phyloP scores from a whole-genome alignment of 169 alveolate species.

The Plasmodium ovale region DNA sequence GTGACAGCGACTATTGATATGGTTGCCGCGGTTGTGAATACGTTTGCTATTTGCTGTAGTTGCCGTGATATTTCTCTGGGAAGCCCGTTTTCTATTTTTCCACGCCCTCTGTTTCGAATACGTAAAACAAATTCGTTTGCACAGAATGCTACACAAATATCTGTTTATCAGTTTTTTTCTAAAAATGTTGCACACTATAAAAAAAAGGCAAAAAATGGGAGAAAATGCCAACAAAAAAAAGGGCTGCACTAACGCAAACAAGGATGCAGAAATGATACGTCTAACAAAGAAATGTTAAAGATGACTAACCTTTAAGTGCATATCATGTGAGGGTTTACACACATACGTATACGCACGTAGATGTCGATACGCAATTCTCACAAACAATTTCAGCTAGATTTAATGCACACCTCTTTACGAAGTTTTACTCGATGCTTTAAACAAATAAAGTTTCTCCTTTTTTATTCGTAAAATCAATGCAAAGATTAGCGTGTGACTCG shows the following conservation, averaged over 20 bases:
- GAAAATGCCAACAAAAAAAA: not conserved
- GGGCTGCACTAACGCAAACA: not conserved
- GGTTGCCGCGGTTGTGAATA: too few relatives aligned
- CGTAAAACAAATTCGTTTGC: not conserved
- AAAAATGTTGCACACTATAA: not conserved
- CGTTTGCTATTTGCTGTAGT: too few relatives aligned
- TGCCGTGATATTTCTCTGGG: not conserved
- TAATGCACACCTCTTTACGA: constrained; percentile 8
- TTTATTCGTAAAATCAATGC: not conserved
- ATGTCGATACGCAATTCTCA: not conserved
- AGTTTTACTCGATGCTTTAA: not conserved
- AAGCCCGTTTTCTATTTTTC: not conserved
- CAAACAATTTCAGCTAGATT: not conserved
- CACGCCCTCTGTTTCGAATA: not conserved
- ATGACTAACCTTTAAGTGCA: not conserved
- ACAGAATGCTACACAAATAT: not conserved
- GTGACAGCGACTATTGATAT: too few relatives aligned
- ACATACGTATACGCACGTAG: not conserved
- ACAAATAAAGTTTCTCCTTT: not conserved
- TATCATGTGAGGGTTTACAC: too few relatives aligned
- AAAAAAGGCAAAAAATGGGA: not conserved
- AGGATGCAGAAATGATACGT: too few relatives aligned
- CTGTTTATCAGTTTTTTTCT: not conserved
- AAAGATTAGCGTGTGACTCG: not conserved
- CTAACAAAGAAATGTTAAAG: constrained; percentile 43